Base-by-base conservation (phyloP, 2,329 filamentous ascomycete genomes). In the Bipolaris victoriae region DNA sequence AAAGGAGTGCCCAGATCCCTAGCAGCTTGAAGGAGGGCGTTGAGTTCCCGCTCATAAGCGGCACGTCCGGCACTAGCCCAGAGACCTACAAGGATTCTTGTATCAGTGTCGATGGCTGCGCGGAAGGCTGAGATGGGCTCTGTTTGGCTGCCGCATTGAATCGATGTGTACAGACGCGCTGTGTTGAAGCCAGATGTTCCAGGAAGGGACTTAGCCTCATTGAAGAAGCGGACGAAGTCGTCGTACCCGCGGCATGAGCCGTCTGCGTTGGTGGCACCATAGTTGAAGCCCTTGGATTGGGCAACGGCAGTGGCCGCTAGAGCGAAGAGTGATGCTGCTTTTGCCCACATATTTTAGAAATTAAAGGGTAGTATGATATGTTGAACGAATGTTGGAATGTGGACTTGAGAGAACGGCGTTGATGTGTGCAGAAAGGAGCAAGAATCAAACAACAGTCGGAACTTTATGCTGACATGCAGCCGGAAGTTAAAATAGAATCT, bases 41-140 rank as follows among this genome's bases (percentile, higher is more conserved):
- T 77, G 41, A 96, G 78, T 78, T 96, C 92, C 70, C 91, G 90
- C 72, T 83, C 78, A 74, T 95, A 88, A 16, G 73, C 76, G 5
- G 76, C 81, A 51, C 84, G 79, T 18, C 87, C 88, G 37, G 81
- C 89, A 0, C 90, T 93, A 11, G 87, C 86, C 92, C 92, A 97
- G 35, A 97, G 80, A 65, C 91, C 91, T 11, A 96, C 85, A 15
- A 97, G 84, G 26, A 97, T 84, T 40, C 84, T 83, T 1, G 91
- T 95, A 68, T 91, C 84, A 67, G 90, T 90, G 64, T 82, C 84
- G 76, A 96, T 91, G 69, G 92, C 92, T 43, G 92, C 92, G 26
- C 88, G 90, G 57, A 65, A 67, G 22, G 67, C 67, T n/a, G 59
- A 59, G 20, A 70, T 70, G 22, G 66, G 66, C 1, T 63, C 52